These are phyloP conservation scores for Torulaspora quercuum DNA, from an alignment of 805 yeast species.

Conservation along the genomic window DNA sequence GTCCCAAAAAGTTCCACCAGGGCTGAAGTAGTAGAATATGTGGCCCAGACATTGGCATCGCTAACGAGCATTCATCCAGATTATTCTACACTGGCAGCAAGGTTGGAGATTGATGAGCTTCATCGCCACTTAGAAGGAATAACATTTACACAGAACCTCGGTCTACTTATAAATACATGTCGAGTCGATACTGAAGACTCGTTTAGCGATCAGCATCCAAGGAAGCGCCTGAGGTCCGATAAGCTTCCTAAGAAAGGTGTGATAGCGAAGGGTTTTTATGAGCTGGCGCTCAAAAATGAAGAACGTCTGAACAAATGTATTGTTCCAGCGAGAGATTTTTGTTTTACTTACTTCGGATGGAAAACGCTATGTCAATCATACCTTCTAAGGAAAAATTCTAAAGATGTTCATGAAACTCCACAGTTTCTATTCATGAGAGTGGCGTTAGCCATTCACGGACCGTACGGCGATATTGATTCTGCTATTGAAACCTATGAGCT, in stretches of 20 bases:
- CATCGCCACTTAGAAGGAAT: constrained; percentile 57
- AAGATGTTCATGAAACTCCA: constrained; percentile 62
- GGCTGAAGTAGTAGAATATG: constrained; percentile 28
- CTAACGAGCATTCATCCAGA: constrained; percentile 98
- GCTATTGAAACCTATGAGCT: constrained; percentile 77
- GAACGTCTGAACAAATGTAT: constrained; percentile 67
- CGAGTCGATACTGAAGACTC: constrained; percentile 2
- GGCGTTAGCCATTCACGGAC: constrained; percentile 81
- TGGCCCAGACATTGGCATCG: constrained; percentile 94
- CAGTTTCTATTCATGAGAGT: constrained; percentile 88
- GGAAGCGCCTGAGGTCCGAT: constrained; percentile 68
- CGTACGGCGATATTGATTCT: constrained; percentile 50
- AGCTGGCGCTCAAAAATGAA: constrained; percentile 57
- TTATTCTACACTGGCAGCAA: constrained; percentile 87
- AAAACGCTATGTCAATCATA: constrained; percentile 85
- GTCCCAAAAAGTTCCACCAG: constrained; percentile 15
- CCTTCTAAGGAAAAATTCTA: constrained; percentile 55
- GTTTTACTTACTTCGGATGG: constrained; percentile 79
- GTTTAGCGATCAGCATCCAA: constrained; percentile 57
- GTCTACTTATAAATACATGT: constrained; percentile 8
- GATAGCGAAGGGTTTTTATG: constrained; percentile 61
- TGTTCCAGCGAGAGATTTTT: constrained; percentile 68
- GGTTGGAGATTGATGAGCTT: constrained; percentile 86
- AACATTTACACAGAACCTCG: constrained; percentile 19
- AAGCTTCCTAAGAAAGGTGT: constrained; percentile 62